Evolutionary conservation across 305 asterid species (phyloP).

Genomic region (Lippia alba): DNA sequence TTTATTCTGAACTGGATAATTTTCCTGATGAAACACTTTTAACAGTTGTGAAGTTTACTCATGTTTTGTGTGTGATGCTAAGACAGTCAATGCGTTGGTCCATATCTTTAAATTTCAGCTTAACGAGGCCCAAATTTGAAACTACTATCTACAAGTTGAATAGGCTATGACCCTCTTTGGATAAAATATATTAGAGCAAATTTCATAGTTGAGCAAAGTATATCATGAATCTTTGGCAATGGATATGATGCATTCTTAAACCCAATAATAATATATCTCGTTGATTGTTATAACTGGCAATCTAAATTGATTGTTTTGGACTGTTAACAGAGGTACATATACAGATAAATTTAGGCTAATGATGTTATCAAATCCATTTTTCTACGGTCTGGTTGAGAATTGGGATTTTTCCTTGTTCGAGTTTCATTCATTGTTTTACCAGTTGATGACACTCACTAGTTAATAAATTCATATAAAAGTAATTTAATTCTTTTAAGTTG

Average conservation of each 20-base stretch:
- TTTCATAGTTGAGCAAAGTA: background rate
- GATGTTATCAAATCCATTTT: too few species aligned
- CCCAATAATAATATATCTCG: background rate
- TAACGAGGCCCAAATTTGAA: background rate
- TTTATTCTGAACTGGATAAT: constrained; percentile 1
- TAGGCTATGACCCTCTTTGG: too few species aligned
- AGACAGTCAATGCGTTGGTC: background rate
- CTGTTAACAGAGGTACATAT: too few species aligned
- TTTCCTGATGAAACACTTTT: constrained; percentile 7
- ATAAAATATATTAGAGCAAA: background rate
- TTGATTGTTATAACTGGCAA: background rate
- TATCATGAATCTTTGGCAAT: background rate
- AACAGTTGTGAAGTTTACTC: constrained; percentile 4
- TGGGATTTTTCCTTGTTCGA: too few species aligned
- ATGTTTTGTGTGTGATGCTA: background rate
- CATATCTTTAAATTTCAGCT: background rate
- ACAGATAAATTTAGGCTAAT: too few species aligned
- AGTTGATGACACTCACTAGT: background rate
- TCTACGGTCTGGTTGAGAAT: too few species aligned
- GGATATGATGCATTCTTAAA: background rate
- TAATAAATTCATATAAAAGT: background rate
- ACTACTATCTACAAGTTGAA: background rate
- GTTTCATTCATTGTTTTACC: too few species aligned
- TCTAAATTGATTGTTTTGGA: too few species aligned
- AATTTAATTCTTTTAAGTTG: constrained; percentile 4